Base-by-base conservation (phyloP, 352 stramenopile species). In the Lagenidium giganteum region DNA sequence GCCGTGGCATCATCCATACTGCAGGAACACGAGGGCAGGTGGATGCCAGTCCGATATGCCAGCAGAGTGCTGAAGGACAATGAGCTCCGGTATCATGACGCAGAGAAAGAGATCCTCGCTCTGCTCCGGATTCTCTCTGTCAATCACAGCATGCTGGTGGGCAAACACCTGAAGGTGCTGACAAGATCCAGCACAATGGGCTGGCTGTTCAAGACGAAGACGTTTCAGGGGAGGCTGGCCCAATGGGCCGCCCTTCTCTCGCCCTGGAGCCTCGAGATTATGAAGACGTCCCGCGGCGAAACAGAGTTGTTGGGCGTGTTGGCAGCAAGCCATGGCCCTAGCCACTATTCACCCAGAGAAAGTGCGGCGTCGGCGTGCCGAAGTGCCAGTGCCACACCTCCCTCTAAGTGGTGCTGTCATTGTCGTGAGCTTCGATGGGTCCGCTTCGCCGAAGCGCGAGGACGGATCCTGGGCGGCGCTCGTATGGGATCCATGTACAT, bases 351-450 rank as follows among this genome's bases (percentile, higher is more conserved):
- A n/a, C n/a, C n/a, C n/a, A n/a, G n/a, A n/a, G n/a, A n/a, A n/a
- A n/a, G n/a, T n/a, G n/a, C n/a, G n/a, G n/a, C n/a, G n/a, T n/a
- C n/a, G n/a, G n/a, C n/a, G n/a, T n/a, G n/a, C n/a, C n/a, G n/a
- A n/a, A n/a, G n/a, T n/a, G n/a, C n/a, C n/a, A n/a, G n/a, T n/a
- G n/a, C n/a, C n/a, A n/a, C n/a, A n/a, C n/a, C n/a, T n/a, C n/a
- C n/a, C n/a, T n/a, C n/a, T n/a, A n/a, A n/a, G n/a, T n/a, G n/a
- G n/a, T n/a, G n/a, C n/a, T n/a, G n/a, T n/a, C n/a, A n/a, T n/a
- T n/a, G 37, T 54, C 8, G 2, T 50, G 2, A 51, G 31, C 4
- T 63, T 63, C n/a, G 47, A 63, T 21, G 54, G 54, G 2, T 54
- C 47, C 5, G 42, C 54, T 0, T 53, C 49, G 36, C 31, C 47